Percentiles rank a stretch among this genome's conserved stretches.
These are phyloP conservation scores for Cyclotella atomus DNA, from an alignment of 108 stramenopile genomes.

Conservation along the genomic window DNA sequence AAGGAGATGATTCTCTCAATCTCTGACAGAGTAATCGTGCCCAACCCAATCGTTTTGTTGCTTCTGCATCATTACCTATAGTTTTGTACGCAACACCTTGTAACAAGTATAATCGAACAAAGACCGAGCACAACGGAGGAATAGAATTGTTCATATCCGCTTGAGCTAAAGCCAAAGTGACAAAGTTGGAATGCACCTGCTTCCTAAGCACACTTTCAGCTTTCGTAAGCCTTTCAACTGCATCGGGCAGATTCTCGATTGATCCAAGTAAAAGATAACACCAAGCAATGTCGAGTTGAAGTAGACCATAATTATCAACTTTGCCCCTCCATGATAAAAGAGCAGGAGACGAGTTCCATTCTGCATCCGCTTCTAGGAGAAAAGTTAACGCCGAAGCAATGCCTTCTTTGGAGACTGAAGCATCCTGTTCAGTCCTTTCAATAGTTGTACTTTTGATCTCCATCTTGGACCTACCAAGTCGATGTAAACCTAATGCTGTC, in stretches of 20 bases:
- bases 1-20: constrained; percentile 12
- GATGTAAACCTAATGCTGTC: constrained; percentile 37
- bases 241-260: constrained; percentile 22
- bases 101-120: constrained; percentile 27
- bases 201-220: constrained; percentile 27
- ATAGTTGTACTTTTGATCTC: not conserved
- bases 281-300: constrained; percentile 47
- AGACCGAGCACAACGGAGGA: constrained; percentile 28
- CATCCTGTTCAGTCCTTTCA: too few species aligned
- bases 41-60: not conserved
- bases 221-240: not conserved
- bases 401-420: not conserved
- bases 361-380: constrained; percentile 37
- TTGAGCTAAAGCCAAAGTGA: constrained; percentile 28
- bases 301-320: constrained; percentile 36
- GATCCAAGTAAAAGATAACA: constrained; percentile 21
- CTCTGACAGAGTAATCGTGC: constrained; percentile 21
- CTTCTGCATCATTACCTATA: not conserved
- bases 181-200: constrained; percentile 36
- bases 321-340: constrained; percentile 1
- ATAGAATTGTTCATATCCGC: constrained; percentile 34
- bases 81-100: constrained; percentile 29
- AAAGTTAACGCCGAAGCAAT: constrained; percentile 29
- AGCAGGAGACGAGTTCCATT: constrained; percentile 11
- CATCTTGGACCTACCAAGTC: constrained; percentile 32